These are phyloP conservation scores for Naganishia friedmannii DNA, from an alignment of 768 basidiomycete genomes.

Conservation along the genomic window DNA sequence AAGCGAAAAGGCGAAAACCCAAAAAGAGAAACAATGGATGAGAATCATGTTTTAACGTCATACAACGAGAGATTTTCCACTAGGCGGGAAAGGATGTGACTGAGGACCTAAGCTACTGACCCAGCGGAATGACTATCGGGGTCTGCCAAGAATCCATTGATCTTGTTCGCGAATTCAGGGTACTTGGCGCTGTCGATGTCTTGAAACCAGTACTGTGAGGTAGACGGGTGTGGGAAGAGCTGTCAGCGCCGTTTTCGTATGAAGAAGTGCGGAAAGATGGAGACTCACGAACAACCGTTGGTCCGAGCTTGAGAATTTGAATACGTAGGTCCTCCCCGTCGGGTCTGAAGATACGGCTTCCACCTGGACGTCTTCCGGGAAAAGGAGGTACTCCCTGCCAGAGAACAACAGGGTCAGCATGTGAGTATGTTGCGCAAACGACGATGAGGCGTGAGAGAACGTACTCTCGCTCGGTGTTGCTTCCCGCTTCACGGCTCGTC, in stretches of 20 bases:
- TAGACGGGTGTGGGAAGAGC: background rate
- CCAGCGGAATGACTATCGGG: slow-evolving; percentile 31
- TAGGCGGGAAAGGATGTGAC: no score
- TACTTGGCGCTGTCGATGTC: slow-evolving; percentile 34
- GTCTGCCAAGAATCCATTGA: slow-evolving; percentile 45
- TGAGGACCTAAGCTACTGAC: slow-evolving; percentile 7
- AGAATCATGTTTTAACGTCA: background rate
- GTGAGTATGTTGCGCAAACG: background rate
- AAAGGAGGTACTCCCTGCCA: slow-evolving; percentile 75
- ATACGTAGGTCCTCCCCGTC: slow-evolving; percentile 73
- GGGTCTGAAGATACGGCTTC: slow-evolving; percentile 66
- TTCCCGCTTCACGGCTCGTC: slow-evolving; percentile 38
- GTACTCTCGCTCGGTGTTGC: slow-evolving; percentile 40
- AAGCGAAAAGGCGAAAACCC: no score
- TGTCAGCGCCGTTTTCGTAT: background rate
- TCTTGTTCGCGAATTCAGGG: slow-evolving; percentile 37
- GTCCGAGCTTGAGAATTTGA: slow-evolving; percentile 86
- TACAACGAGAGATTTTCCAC: background rate
- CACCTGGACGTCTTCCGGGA: slow-evolving; percentile 81
- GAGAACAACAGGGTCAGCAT: slow-evolving; percentile 7
- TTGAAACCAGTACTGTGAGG: slow-evolving; percentile 49
- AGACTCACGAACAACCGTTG: slow-evolving; percentile 74
- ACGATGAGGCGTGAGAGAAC: background rate
- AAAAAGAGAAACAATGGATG: background rate
- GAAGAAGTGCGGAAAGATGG: slow-evolving; percentile 43